Conservation (phyloP, 2,329 filamentous ascomycete species). For the Neofusicoccum parvum region DNA sequence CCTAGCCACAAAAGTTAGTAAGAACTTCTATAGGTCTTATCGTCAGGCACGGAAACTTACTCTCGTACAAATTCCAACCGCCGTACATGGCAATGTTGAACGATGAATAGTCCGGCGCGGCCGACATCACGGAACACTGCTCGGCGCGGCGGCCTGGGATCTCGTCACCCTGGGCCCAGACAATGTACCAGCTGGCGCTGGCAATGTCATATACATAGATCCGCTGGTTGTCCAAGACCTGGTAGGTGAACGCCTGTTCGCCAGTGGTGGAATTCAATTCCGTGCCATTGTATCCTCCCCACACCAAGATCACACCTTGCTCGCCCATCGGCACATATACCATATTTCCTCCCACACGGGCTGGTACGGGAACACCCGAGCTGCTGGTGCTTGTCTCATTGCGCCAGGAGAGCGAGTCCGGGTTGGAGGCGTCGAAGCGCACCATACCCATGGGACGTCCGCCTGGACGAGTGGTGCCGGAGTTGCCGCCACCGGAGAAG, state of each 20-base stretch:
- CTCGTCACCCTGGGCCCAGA: conserved; percentile 9
- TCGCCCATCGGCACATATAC: conserved; percentile 13
- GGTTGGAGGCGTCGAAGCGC: conserved; percentile 5
- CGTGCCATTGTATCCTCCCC: conserved; percentile 4
- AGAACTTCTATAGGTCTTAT: neutral
- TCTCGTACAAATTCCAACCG: conserved; percentile 13
- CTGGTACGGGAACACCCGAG: neutral
- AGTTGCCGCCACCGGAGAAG: conserved; percentile 1
- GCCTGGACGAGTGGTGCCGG: neutral
- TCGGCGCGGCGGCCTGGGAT: conserved; percentile 7
- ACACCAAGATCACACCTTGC: neutral
- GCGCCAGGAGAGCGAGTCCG: conserved; percentile 2
- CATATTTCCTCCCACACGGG: neutral
- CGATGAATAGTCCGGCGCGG: conserved; percentile 18
- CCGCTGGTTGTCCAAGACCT: neutral
- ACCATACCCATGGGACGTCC: conserved; percentile 2
- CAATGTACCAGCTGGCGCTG: conserved; percentile 11
- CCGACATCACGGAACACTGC: conserved; percentile 8
- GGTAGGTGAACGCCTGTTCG: neutral
- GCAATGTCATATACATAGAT: conserved; percentile 17
- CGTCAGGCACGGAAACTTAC: neutral
- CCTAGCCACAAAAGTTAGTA: neutral
- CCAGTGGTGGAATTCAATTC: neutral
- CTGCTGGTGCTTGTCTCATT: conserved; percentile 2
- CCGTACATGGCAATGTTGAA: conserved; percentile 21